phyloP scores from a whole-genome alignment of 2,329 filamentous ascomycete species.

The Colletotrichum lindemuthianum region DNA sequence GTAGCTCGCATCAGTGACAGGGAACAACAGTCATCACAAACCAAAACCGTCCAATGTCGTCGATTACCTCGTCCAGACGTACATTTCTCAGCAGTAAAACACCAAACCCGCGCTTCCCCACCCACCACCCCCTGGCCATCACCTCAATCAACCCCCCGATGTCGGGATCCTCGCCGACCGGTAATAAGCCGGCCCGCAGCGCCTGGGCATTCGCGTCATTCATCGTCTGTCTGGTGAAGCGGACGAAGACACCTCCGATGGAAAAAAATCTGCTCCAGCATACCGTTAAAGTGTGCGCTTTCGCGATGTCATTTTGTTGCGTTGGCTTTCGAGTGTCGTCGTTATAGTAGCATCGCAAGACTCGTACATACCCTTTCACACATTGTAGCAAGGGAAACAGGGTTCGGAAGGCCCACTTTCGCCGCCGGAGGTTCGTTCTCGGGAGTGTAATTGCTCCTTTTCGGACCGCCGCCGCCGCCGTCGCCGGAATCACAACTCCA shows the following conservation, averaged over 20 bases:
- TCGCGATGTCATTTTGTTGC: too few species aligned
- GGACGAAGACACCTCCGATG: slow-evolving; percentile 29
- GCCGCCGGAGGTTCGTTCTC: too few species aligned
- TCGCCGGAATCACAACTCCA: background rate
- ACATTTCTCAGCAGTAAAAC: too few species aligned
- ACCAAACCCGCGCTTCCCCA: too few species aligned
- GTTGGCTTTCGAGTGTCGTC: too few species aligned
- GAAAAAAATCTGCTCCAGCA: too few species aligned
- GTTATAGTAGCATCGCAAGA: too few species aligned
- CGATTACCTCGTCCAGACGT: too few species aligned
- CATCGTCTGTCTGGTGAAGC: slow-evolving; percentile 8
- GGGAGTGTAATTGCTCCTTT: background rate
- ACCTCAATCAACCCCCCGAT: slow-evolving; percentile 16
- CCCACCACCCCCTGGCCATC: background rate
- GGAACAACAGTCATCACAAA: background rate
- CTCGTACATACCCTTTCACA: too few species aligned
- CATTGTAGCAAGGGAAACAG: too few species aligned
- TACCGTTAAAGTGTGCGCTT: too few species aligned
- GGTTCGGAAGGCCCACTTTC: too few species aligned
- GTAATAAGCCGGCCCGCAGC: slow-evolving; percentile 28
- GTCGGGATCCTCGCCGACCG: slow-evolving; percentile 25
- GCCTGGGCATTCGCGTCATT: slow-evolving; percentile 30
- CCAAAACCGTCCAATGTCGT: slow-evolving; percentile 7
- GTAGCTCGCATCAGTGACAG: background rate
- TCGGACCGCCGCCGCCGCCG: background rate